Evolutionary conservation across 2,329 filamentous ascomycete species (phyloP).

Genomic region (Aspergillus calidoustus): DNA sequence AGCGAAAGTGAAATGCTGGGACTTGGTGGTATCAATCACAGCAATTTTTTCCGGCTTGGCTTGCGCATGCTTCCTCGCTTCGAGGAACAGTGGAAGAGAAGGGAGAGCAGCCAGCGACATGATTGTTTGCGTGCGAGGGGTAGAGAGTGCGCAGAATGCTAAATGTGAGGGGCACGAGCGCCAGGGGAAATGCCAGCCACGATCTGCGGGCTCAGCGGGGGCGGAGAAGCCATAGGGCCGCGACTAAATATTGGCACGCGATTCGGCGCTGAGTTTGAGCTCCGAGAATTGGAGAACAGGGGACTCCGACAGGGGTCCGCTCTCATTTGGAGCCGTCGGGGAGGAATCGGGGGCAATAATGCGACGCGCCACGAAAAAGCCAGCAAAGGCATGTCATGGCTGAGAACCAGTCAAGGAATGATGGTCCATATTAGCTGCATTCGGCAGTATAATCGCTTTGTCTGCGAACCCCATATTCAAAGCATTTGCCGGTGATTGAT

Average conservation of each 20-base stretch:
- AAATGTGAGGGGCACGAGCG: not conserved
- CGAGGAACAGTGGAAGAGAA: slow-evolving; percentile 46
- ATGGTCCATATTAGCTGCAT: not conserved
- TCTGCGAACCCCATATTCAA: not conserved
- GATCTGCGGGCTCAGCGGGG: slow-evolving; percentile 2
- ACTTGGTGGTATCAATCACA: slow-evolving; percentile 44
- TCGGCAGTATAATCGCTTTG: not conserved
- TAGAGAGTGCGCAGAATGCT: not conserved
- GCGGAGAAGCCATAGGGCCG: not conserved
- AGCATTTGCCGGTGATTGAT: not conserved
- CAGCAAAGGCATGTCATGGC: not conserved
- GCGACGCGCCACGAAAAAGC: not conserved
- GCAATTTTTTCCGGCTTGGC: slow-evolving; percentile 42
- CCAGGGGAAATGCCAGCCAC: not conserved
- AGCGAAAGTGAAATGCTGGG: slow-evolving; percentile 45
- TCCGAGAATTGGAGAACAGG: not conserved
- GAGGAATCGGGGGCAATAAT: slow-evolving; percentile 3
- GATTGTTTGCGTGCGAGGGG: not conserved
- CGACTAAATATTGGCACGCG: slow-evolving; percentile 2
- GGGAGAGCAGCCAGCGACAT: slow-evolving; percentile 36
- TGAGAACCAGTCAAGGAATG: not conserved
- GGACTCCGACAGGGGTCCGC: not conserved
- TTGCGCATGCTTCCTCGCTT: slow-evolving; percentile 41
- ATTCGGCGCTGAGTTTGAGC: slow-evolving; percentile 1
- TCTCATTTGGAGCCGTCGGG: not conserved